Evolutionary conservation across 176 grass and related monocot species (phyloP).

Genomic region (Zea luxurians): DNA sequence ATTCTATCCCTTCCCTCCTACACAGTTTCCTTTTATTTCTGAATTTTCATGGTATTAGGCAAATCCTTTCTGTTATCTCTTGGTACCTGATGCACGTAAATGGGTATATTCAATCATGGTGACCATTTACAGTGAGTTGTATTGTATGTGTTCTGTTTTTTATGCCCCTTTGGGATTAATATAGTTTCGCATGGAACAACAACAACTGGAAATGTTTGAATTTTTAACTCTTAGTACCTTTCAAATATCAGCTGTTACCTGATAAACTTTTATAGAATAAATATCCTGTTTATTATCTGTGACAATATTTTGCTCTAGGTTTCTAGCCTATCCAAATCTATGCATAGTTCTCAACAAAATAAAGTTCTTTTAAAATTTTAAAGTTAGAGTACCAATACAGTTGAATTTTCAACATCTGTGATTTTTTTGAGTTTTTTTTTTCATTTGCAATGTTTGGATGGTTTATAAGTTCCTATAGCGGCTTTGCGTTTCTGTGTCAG

Average conservation of each 20-base stretch:
- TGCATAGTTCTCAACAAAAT: constrained; percentile 15
- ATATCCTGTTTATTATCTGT: constrained; percentile 16
- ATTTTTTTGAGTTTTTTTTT: background rate
- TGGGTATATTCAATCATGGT: background rate
- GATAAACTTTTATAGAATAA: background rate
- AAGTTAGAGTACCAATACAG: background rate
- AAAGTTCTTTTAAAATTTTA: constrained; percentile 3
- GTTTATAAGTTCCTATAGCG: background rate
- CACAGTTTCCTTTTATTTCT: background rate
- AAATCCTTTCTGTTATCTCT: constrained; percentile 9
- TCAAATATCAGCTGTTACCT: background rate
- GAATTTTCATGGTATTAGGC: background rate
- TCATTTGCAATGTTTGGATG: background rate
- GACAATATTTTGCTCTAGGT: background rate
- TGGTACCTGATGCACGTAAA: constrained; percentile 8
- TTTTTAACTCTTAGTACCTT: constrained; percentile 1
- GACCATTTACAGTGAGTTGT: background rate
- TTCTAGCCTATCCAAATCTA: constrained; percentile 12
- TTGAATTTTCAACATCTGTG: background rate
- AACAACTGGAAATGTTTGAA: constrained; percentile 8
- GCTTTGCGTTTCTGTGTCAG: too few relatives aligned
- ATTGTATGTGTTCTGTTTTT: background rate
- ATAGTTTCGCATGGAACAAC: background rate
- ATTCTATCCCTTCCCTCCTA: background rate
- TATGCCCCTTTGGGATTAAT: constrained; percentile 20